Evolutionary conservation across 164 flowering plant species (phyloP), one percentile per base, ranked within the genome.

Genomic region (Piper longum): DNA sequence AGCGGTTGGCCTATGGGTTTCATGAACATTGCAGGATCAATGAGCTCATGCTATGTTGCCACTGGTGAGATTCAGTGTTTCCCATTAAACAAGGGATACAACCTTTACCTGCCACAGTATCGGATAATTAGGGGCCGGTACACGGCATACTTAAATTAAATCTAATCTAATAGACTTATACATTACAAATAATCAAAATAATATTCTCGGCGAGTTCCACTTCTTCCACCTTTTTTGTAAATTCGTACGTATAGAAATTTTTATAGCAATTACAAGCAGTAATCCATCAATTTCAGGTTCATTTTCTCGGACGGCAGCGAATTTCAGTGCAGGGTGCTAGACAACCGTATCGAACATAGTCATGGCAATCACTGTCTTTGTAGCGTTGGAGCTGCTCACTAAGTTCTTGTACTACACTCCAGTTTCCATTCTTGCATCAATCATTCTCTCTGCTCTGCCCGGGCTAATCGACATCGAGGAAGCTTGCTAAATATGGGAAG

Each of bases 371-470:
- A 83, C 91, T 0, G 96, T 91, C 65, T 16, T 87, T 4, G 13
- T 85, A 43, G 70, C 83, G 6, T 73, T 91, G 62, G 74, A 76
- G 58, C 65, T 85, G 59, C 65, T 91, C 18, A 88, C 93, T 1
- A 77, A 70, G 74, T 82, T 91, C n/a, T 69, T 91, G 63, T 87
- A 85, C 70, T 91, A 64, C 83, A 91, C 96, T 4, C 98, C 98
- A 7, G 72, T 71, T 6, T 87, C 93, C 14, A 87, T 91, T 61
- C 77, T 88, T 16, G 91, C 96, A 8, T 82, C 98, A 4, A 79
- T 91, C 54, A 88, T 88, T 42, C 66, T 88, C 9, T 84, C 98
- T 3, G 86, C 98, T 54, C 79, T 91, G 39, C 93, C 91, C 3
- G 96, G 95, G 17, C 81, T 91, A 1, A 80, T 91, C 4, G 90